phyloP scores from a whole-genome alignment of 345 rosid species.

The Salix koriyanagi region DNA sequence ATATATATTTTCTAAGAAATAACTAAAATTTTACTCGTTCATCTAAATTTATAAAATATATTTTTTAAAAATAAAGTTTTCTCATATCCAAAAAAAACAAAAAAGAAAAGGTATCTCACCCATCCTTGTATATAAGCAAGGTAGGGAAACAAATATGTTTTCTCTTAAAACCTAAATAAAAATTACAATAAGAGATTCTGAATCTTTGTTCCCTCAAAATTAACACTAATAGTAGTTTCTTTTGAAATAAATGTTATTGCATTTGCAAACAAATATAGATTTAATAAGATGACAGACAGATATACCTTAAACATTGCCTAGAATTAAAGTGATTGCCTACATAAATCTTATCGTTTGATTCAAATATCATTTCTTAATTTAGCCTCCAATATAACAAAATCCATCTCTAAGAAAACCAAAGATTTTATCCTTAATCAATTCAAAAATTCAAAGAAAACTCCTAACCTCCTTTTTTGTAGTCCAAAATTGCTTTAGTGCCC shows the following conservation, averaged over 20 bases:
- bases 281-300: background rate
- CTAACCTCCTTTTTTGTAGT: background rate
- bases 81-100: too few relatives aligned
- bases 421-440: background rate
- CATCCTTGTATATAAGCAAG: too few relatives aligned
- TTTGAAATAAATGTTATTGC: too few relatives aligned
- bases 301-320: background rate
- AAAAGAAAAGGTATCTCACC: too few relatives aligned
- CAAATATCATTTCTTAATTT: background rate
- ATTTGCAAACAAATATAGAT: background rate
- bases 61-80: accelerated
- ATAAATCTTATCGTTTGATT: background rate
- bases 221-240: too few relatives aligned
- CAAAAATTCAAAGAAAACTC: background rate
- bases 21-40: accelerated
- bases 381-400: background rate
- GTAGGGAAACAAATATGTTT: too few relatives aligned
- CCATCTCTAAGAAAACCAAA: background rate
- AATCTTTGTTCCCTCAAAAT: too few relatives aligned
- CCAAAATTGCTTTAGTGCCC: too few relatives aligned
- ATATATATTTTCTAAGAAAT: too few relatives aligned
- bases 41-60: too few relatives aligned
- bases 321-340: background rate
- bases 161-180: too few relatives aligned
- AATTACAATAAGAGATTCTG: too few relatives aligned